phyloP scores from a whole-genome alignment of 1,284 basidiomycete species.

The Ganoderma multipileum region DNA sequence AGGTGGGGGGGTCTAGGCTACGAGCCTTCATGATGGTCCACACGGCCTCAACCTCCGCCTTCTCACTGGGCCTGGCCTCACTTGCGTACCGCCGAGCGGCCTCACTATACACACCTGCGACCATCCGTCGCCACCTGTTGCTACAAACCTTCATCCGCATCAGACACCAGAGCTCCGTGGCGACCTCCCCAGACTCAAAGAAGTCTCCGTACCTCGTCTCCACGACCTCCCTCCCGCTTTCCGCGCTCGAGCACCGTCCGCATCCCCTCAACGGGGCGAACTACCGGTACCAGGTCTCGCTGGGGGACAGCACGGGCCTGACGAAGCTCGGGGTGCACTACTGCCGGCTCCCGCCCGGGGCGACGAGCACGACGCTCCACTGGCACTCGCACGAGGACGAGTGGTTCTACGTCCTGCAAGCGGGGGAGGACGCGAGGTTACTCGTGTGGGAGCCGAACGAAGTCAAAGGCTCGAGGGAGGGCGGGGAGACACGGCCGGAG shows the following conservation, averaged over 20 bases:
- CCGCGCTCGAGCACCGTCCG: constrained; percentile 18
- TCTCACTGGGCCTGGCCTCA: background rate
- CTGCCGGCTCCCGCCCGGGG: constrained; percentile 34
- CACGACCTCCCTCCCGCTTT: constrained; percentile 19
- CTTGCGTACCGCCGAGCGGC: background rate
- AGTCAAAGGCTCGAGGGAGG: constrained; percentile 8
- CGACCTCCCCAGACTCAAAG: background rate
- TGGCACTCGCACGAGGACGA: constrained; percentile 40
- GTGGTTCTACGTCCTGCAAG: constrained; percentile 40
- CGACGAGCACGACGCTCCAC: constrained; percentile 35
- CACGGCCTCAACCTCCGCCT: background rate
- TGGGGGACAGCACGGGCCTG: constrained; percentile 37
- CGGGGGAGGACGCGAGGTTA: constrained; percentile 32
- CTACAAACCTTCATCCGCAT: background rate
- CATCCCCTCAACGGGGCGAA: constrained; percentile 29
- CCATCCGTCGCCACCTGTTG: background rate
- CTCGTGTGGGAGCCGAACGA: constrained; percentile 26
- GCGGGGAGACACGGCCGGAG: constrained; percentile 1
- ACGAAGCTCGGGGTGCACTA: constrained; percentile 37
- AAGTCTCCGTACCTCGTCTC: constrained; percentile 16
- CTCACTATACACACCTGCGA: background rate
- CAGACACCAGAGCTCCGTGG: background rate
- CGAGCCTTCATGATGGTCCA: background rate
- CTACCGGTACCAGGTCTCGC: constrained; percentile 30
- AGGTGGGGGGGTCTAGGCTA: background rate